A percentile compares a stretch with the other conserved stretches of the same genome.
Evolutionary conservation across 129 eudicot species (phyloP).

Genomic region (Gnaphalium uliginosum): DNA sequence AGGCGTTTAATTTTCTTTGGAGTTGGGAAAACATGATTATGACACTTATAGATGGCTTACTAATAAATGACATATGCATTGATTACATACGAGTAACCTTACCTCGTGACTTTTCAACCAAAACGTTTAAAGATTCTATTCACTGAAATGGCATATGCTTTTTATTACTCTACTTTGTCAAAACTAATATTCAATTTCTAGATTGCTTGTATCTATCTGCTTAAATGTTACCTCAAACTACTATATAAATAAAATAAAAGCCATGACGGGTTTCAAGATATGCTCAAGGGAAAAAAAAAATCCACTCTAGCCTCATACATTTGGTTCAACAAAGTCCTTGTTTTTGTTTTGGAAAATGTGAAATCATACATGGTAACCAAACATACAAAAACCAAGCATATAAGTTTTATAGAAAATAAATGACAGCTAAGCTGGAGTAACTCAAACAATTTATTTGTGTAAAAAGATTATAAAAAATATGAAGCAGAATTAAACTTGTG

Average conservation of each 20-base stretch:
- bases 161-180: conserved; percentile 10
- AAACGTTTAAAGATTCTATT: neutral
- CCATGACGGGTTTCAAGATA: neutral
- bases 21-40: neutral
- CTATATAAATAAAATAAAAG: neutral
- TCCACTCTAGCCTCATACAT: neutral
- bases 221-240: neutral
- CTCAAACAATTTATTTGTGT: neutral
- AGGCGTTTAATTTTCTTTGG: neutral
- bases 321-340: neutral
- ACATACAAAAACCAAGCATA: neutral
- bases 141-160: neutral
- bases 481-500: conserved; percentile 7
- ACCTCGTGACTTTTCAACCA: conserved; percentile 6
- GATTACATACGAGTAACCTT: neutral
- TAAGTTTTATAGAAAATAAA: neutral
- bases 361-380: neutral
- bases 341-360: neutral
- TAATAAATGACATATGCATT: neutral
- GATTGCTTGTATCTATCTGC: neutral
- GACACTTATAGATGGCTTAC: neutral
- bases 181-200: conserved; percentile 2
- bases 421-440: neutral
- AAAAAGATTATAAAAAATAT: neutral
- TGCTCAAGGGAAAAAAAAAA: neutral